phyloP scores from a whole-genome alignment of 169 alveolate species.

The Hammondia hammondi region DNA sequence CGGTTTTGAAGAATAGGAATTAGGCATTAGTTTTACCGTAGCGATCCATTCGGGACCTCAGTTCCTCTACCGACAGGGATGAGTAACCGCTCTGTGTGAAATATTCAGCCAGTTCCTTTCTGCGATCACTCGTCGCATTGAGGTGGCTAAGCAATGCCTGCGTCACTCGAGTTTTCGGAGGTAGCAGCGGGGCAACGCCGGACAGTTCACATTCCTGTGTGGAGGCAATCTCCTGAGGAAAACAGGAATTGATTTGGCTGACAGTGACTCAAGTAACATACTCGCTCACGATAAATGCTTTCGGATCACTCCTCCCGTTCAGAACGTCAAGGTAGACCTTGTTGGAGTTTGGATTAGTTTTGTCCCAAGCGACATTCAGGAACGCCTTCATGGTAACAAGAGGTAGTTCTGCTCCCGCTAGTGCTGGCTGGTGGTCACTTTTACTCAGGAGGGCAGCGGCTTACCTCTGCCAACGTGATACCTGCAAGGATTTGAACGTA shows the following conservation, averaged over 20 bases:
- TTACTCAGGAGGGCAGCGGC: neutral
- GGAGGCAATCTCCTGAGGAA: constrained; percentile 52
- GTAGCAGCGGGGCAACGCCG: constrained; percentile 60
- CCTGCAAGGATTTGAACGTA: neutral
- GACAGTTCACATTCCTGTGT: constrained; percentile 63
- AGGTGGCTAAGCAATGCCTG: constrained; percentile 53
- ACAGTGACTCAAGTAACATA: neutral
- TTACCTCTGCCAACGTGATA: constrained; percentile 45
- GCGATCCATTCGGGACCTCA: constrained; percentile 56
- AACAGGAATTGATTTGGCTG: neutral
- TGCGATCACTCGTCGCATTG: constrained; percentile 50
- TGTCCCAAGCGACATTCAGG: constrained; percentile 48
- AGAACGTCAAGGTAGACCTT: constrained; percentile 54
- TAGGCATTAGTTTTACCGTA: constrained; percentile 34
- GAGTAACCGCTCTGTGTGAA: constrained; percentile 47
- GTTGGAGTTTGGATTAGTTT: constrained; percentile 30
- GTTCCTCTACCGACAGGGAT: constrained; percentile 50
- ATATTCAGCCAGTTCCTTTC: constrained; percentile 47
- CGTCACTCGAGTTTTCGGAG: constrained; percentile 8
- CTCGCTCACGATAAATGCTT: constrained; percentile 45
- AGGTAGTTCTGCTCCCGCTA: neutral
- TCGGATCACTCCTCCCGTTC: constrained; percentile 45
- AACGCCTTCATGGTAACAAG: constrained; percentile 49
- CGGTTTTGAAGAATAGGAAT: too few relatives aligned
- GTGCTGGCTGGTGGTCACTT: neutral